phyloP scores from a whole-genome alignment of 1,284 basidiomycete species.

The Anthracocystis walkeri region DNA sequence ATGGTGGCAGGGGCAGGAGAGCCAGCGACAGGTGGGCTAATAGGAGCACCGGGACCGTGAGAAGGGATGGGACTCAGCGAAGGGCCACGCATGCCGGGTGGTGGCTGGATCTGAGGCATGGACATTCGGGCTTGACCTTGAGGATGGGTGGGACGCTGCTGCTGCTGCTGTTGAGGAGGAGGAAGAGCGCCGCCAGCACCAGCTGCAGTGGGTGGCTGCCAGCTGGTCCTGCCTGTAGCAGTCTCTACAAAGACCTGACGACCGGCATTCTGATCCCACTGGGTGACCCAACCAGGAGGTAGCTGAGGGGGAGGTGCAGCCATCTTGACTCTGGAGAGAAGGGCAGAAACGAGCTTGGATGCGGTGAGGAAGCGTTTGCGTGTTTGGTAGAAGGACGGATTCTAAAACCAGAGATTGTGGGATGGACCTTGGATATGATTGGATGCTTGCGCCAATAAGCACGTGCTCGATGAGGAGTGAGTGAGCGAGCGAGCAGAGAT shows the following conservation, averaged over 20 bases:
- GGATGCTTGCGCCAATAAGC: slow-evolving; percentile 2
- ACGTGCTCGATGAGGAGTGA: background rate
- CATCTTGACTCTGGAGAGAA: slow-evolving; percentile 14
- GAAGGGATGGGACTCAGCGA: slow-evolving; percentile 43
- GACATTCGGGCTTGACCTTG: slow-evolving; percentile 65
- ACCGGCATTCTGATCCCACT: slow-evolving; percentile 86
- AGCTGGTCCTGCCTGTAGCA: slow-evolving; percentile 69
- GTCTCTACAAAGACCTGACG: slow-evolving; percentile 82
- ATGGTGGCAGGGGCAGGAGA: slow-evolving; percentile 69
- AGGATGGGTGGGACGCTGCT: slow-evolving; percentile 62
- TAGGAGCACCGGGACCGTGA: slow-evolving; percentile 47
- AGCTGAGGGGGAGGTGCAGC: slow-evolving; percentile 70
- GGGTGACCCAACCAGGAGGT: slow-evolving; percentile 87
- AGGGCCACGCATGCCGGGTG: slow-evolving; percentile 53
- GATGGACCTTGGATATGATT: background rate
- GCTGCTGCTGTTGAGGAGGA: slow-evolving; percentile 44
- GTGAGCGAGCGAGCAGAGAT: slow-evolving; percentile 6
- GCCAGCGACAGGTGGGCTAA: slow-evolving; percentile 48
- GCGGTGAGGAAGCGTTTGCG: background rate
- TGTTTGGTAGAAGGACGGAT: too few relatives aligned
- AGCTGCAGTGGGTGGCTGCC: slow-evolving; percentile 66
- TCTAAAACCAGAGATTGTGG: too few relatives aligned
- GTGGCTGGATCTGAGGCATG: slow-evolving; percentile 64
- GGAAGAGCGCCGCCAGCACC: slow-evolving; percentile 13
- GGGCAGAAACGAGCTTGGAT: background rate